Conservation (phyloP, 2,329 filamentous ascomycete genomes). For the Venturia asperata region DNA sequence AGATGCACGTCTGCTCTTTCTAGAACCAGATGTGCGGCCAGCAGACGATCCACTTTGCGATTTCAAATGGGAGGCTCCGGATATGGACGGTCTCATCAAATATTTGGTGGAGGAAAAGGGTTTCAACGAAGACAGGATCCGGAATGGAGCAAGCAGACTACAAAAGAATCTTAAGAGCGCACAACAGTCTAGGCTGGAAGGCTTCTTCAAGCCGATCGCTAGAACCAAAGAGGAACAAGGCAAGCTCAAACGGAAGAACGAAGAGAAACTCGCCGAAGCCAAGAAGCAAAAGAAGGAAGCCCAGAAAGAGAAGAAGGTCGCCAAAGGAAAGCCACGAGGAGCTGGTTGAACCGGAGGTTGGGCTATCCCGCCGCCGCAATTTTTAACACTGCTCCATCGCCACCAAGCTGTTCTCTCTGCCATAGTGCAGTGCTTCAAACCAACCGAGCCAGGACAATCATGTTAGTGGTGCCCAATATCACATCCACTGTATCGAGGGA, state of each 20-base stretch:
- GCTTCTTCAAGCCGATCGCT: slow-evolving; percentile 91
- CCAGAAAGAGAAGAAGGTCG: slow-evolving; percentile 89
- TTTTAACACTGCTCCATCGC: not conserved
- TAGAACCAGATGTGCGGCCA: slow-evolving; percentile 77
- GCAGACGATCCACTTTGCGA: slow-evolving; percentile 84
- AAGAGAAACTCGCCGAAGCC: slow-evolving; percentile 83
- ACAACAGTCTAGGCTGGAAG: slow-evolving; percentile 86
- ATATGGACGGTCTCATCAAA: slow-evolving; percentile 80
- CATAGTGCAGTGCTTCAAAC: not conserved
- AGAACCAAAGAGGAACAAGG: slow-evolving; percentile 84
- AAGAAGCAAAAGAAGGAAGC: slow-evolving; percentile 95
- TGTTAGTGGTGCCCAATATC: not conserved
- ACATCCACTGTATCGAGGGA: not conserved
- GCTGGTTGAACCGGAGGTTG: slow-evolving; percentile 2
- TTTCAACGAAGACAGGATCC: slow-evolving; percentile 91
- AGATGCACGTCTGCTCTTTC: slow-evolving; percentile 86
- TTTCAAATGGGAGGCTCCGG: slow-evolving; percentile 95
- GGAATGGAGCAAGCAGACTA: slow-evolving; percentile 67
- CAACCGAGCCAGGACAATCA: not conserved
- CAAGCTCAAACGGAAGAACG: slow-evolving; percentile 82
- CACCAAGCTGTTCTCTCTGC: not conserved
- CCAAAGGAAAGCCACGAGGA: slow-evolving; percentile 67
- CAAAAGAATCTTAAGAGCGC: slow-evolving; percentile 86
- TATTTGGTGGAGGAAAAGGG: slow-evolving; percentile 92
- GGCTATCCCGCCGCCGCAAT: not conserved